These are phyloP conservation scores for Fomes fomentarius DNA, from an alignment of 1,284 basidiomycete genomes.

Conservation along the genomic window DNA sequence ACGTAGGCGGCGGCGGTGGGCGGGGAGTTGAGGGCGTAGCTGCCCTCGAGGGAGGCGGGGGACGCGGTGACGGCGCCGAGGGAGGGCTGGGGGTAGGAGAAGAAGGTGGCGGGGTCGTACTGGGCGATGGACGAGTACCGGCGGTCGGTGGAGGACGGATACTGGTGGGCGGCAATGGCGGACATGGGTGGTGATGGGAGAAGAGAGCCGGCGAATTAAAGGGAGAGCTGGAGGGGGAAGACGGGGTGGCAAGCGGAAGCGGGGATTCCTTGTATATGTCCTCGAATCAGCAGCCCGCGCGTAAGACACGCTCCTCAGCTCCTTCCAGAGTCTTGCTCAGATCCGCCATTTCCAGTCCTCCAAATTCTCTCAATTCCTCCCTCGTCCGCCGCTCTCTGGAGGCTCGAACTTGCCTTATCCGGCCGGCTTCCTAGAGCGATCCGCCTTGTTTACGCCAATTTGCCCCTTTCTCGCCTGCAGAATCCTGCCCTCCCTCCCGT, in stretches of 20 bases:
- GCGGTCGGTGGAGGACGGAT: slow-evolving; percentile 14
- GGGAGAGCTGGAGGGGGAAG: slow-evolving; percentile 6
- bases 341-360: slow-evolving; percentile 10
- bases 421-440: slow-evolving; percentile 22
- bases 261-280: slow-evolving; percentile 17
- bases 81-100: slow-evolving; percentile 18
- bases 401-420: slow-evolving; percentile 11
- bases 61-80: slow-evolving; percentile 17
- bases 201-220: slow-evolving; percentile 15
- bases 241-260: slow-evolving; percentile 2
- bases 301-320: slow-evolving; percentile 6
- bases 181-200: slow-evolving; percentile 21
- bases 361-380: slow-evolving; percentile 1
- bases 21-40: slow-evolving; percentile 5
- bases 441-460: slow-evolving; percentile 10
- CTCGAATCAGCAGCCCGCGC: slow-evolving; percentile 8
- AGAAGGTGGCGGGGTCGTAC: slow-evolving; percentile 20
- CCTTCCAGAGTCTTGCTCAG: slow-evolving; percentile 6
- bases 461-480: background rate
- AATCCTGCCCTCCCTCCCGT: slow-evolving; percentile 9
- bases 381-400: background rate
- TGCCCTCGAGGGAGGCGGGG: slow-evolving; percentile 8
- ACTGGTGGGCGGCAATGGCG: slow-evolving; percentile 24
- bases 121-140: slow-evolving; percentile 14
- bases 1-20: slow-evolving; percentile 2